These are phyloP conservation scores for Annulohypoxylon maeteangense DNA, from an alignment of 495 filamentous ascomycete genomes.

Conservation along the genomic window DNA sequence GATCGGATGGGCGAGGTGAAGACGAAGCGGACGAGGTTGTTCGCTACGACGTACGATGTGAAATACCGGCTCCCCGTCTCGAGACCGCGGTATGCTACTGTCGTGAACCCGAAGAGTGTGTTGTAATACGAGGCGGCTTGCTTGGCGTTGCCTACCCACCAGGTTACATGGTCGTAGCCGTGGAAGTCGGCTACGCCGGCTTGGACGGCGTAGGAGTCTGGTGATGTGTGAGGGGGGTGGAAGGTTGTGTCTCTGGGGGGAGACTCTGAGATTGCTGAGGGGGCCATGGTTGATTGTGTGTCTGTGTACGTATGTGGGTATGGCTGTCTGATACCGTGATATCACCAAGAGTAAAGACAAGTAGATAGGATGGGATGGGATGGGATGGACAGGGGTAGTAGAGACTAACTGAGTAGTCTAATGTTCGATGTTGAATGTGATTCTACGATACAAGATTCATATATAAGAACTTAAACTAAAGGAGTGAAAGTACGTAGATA, in stretches of 20 bases:
- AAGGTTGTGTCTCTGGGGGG: slow-evolving; percentile 54
- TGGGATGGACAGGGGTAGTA: neutral
- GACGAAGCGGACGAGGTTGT: slow-evolving; percentile 81
- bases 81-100: slow-evolving; percentile 83
- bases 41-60: slow-evolving; percentile 83
- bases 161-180: slow-evolving; percentile 89
- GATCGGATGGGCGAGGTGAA: slow-evolving; percentile 83
- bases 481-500: slow-evolving; percentile 8
- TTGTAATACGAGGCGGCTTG: slow-evolving; percentile 89
- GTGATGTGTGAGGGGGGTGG: slow-evolving; percentile 48
- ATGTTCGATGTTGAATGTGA: neutral
- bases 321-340: neutral
- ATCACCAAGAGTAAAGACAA: neutral
- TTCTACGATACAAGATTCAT: neutral
- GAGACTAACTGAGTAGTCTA: neutral
- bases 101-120: slow-evolving; percentile 82
- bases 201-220: slow-evolving; percentile 56
- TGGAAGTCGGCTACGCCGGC: slow-evolving; percentile 67
- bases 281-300: slow-evolving; percentile 66
- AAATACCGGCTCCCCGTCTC: slow-evolving; percentile 82
- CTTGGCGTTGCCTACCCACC: slow-evolving; percentile 97
- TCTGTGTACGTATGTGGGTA: slow-evolving; percentile 15
- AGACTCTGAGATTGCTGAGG: slow-evolving; percentile 71
- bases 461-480: neutral
- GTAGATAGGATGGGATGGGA: neutral